Percentiles rank a stretch among this genome's conserved stretches.
phyloP scores from a whole-genome alignment of 2,329 filamentous ascomycete species.

The Cladosporium austrohemisphaericum region DNA sequence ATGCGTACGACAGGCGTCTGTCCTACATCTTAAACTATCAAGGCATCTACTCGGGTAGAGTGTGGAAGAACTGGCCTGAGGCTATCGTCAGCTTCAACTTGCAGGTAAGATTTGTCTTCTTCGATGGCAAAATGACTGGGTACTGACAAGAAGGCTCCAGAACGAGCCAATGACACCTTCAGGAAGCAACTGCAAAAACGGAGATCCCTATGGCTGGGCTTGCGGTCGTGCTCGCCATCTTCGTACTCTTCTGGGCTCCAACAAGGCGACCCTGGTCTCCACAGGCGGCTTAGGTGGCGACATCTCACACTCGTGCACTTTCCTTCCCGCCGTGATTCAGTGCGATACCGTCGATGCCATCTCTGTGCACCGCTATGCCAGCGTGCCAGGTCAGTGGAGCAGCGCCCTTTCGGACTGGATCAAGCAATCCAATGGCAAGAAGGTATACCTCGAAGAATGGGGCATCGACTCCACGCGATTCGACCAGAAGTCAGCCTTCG shows the following conservation, averaged over 20 bases:
- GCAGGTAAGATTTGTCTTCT: background rate
- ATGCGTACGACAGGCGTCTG: constrained; percentile 12
- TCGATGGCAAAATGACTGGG: background rate
- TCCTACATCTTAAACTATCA: constrained; percentile 16
- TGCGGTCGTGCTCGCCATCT: constrained; percentile 4
- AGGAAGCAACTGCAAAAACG: constrained; percentile 3
- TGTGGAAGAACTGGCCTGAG: constrained; percentile 17
- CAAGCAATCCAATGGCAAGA: constrained; percentile 12
- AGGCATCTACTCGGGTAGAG: constrained; percentile 14
- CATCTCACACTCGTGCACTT: constrained; percentile 12
- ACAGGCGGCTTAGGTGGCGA: constrained; percentile 18
- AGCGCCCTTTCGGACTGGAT: constrained; percentile 6
- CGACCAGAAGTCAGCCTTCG: constrained; percentile 8
- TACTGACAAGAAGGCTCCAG: background rate
- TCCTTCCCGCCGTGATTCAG: constrained; percentile 12
- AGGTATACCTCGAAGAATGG: constrained; percentile 16
- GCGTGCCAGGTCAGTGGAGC: constrained; percentile 9
- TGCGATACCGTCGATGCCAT: constrained; percentile 17
- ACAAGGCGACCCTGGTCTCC: constrained; percentile 5
- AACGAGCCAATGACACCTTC: constrained; percentile 16
- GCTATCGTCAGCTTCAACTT: constrained; percentile 18
- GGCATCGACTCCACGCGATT: constrained; percentile 11
- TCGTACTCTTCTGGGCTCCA: constrained; percentile 1
- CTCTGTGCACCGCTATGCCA: constrained; percentile 16
- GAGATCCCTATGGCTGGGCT: constrained; percentile 6